phyloP scores from a whole-genome alignment of 768 basidiomycete species.

The Leucocoprinus sp. region DNA sequence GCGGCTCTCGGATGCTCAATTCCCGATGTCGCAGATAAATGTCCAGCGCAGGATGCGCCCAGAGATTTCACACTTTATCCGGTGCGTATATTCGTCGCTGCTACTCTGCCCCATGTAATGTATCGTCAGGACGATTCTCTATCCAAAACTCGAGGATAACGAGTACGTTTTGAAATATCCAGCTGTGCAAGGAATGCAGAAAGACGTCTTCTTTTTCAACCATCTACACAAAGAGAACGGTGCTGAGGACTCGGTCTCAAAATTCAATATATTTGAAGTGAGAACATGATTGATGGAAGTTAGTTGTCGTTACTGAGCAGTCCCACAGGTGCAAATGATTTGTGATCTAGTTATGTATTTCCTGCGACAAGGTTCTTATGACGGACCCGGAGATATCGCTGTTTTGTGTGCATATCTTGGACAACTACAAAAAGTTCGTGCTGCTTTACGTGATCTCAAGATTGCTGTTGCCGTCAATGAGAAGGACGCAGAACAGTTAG shows the following conservation, averaged over 20 bases:
- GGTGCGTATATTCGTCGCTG: slow-evolving; percentile 24
- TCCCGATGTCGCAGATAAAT: slow-evolving; percentile 62
- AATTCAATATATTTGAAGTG: slow-evolving; percentile 50
- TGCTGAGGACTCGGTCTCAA: slow-evolving; percentile 54
- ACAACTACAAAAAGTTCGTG: slow-evolving; percentile 32
- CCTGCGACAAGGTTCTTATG: slow-evolving; percentile 37
- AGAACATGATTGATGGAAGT: slow-evolving; percentile 3
- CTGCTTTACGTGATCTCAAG: slow-evolving; percentile 27
- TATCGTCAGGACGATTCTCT: slow-evolving; percentile 44
- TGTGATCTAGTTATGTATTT: slow-evolving; percentile 35
- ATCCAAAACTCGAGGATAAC: slow-evolving; percentile 54
- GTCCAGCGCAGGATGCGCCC: slow-evolving; percentile 76
- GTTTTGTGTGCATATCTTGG: slow-evolving; percentile 41
- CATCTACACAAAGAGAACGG: slow-evolving; percentile 56
- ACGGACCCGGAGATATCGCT: slow-evolving; percentile 38
- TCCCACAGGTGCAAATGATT: slow-evolving; percentile 33
- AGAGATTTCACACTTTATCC: slow-evolving; percentile 50
- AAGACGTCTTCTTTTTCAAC: slow-evolving; percentile 61
- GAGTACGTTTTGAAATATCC: slow-evolving; percentile 41
- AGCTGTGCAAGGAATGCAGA: slow-evolving; percentile 29
- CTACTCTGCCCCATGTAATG: slow-evolving; percentile 10
- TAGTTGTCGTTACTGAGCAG: not conserved
- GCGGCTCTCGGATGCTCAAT: slow-evolving; percentile 45
- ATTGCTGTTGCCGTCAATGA: slow-evolving; percentile 65
- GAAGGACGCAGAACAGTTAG: slow-evolving; percentile 54